These are phyloP conservation scores for Tuber umbilicatum DNA, from an alignment of 495 filamentous ascomycete genomes.

Conservation along the genomic window DNA sequence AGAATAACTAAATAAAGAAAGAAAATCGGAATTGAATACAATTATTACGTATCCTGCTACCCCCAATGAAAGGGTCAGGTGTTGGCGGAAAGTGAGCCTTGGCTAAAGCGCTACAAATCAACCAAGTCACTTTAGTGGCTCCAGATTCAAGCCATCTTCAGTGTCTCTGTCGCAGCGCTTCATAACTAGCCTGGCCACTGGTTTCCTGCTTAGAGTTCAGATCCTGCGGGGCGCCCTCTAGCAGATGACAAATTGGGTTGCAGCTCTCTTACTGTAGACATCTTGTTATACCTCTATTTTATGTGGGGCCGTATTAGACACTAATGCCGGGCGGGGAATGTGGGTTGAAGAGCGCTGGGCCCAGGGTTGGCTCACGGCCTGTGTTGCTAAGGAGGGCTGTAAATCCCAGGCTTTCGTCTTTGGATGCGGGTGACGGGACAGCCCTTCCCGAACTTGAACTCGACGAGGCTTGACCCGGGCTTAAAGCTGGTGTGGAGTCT, in stretches of 20 bases:
- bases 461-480: conserved; percentile 9
- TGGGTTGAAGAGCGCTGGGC: conserved; percentile 38
- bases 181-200: conserved; percentile 25
- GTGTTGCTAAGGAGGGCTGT: conserved; percentile 36
- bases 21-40: background rate
- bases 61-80: background rate
- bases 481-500: conserved; percentile 35
- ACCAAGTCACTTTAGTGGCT: conserved; percentile 24
- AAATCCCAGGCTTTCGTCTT: conserved; percentile 18
- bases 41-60: background rate
- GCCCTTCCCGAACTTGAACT: conserved; percentile 13
- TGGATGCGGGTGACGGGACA: background rate
- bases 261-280: conserved; percentile 28
- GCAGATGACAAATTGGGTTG: conserved; percentile 38
- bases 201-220: conserved; percentile 31
- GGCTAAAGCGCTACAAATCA: conserved; percentile 23
- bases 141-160: conserved; percentile 24
- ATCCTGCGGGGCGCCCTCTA: conserved; percentile 37
- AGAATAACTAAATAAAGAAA: background rate
- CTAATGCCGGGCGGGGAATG: background rate
- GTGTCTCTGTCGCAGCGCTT: conserved; percentile 26
- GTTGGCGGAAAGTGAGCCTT: background rate
- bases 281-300: conserved; percentile 8
- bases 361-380: conserved; percentile 35
- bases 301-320: conserved; percentile 19